phyloP scores from a whole-genome alignment of 257 asterid species.

The Solanum lycopersicoides region DNA sequence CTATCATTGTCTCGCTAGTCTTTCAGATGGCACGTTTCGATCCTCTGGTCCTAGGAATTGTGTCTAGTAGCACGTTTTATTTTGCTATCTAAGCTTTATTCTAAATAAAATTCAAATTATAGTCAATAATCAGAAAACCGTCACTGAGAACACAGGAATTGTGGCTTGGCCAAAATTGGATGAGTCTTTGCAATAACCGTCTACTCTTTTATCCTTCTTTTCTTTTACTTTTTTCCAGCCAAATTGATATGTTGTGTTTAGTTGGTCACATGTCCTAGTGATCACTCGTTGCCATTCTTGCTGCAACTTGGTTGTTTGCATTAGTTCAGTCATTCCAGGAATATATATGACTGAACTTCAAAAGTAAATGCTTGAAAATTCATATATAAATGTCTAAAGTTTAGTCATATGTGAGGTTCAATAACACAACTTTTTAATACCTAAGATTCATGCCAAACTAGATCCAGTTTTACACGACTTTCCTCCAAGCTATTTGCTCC shows the following conservation, averaged over 20 bases:
- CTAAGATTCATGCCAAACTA: background rate
- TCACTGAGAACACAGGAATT: background rate
- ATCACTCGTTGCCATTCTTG: background rate
- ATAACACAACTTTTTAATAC: background rate
- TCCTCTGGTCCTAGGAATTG: background rate
- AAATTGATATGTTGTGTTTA: background rate
- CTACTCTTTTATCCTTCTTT: background rate
- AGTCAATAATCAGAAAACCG: background rate
- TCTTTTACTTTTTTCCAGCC: background rate
- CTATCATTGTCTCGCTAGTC: background rate
- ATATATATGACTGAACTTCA: background rate
- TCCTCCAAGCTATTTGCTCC: background rate
- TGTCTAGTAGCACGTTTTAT: background rate
- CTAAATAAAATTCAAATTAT: background rate
- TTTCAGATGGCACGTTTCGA: background rate
- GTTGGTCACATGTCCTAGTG: background rate
- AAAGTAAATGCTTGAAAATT: background rate
- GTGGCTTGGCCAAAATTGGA: background rate
- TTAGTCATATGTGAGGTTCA: background rate
- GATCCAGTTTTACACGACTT: background rate
- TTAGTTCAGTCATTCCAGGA: background rate
- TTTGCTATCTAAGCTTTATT: background rate
- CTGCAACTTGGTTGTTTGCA: background rate
- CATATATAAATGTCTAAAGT: background rate
- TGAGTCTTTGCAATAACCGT: background rate